Evolutionary conservation across 371 early-diverging fungal genomes (phyloP), one percentile per base, ranked within the genome.

Genomic region (Phascolomyces articulosus): DNA sequence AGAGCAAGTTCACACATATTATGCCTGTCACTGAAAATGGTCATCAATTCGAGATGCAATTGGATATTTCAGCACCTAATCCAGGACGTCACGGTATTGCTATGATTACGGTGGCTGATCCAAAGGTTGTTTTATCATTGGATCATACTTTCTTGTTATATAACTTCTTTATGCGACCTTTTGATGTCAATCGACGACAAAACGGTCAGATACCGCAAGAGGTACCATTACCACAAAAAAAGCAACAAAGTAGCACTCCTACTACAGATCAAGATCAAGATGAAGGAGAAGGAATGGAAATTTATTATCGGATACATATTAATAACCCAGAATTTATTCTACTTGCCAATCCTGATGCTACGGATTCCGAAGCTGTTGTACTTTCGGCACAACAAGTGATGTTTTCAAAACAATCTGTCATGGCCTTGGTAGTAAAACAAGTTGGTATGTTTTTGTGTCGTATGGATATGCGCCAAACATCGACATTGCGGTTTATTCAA

Each of bases 381-480:
- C 80, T 98, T 7, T 87, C 89, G 0, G 87, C 94, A 2, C 83
- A 93, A 28, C 91, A 94, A 65, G 75, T 97, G 0, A 82, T 92
- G 54, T 71, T 95, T 21, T 85, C 92, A 6, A 91, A 90, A 64
- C 94, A 96, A 66, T 78, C 87, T 20, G 85, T 91, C 31, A 84
- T 88, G 58, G 88, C 90, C 1, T 62, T 95, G 7, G 88, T 87
- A 4, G 83, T 95, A 29, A 87, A 94, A 26, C 91, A 93, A 54
- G 81, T 96, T 64, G 94, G 96, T 28, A 93, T 98, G 90, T 91
- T 91, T 53, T 78, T 98, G 51, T 98, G 97, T 82, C 87, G 87
- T 26, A 95, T 98, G 91, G 92, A 94, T 68, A 84, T 83, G 63
- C 78, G 94, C 2, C 84, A 87, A 11, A 90, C 91, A 27, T 94